These are phyloP conservation scores for Oryza meyeriana DNA, from an alignment of 176 grass and related monocot genomes.

Conservation along the genomic window DNA sequence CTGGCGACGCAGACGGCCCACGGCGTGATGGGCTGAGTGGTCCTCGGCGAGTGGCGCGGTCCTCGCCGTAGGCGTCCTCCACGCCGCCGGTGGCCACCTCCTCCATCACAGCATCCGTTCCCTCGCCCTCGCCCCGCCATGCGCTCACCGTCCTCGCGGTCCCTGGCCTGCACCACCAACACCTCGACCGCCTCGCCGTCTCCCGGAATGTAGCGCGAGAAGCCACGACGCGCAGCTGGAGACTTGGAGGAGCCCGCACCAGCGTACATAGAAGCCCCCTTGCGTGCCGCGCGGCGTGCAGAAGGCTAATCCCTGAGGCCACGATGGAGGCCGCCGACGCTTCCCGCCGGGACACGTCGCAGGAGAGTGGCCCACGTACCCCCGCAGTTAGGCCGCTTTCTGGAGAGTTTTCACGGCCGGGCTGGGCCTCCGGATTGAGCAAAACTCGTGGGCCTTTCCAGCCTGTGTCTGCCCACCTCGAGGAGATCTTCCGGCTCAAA, in stretches of 20 bases:
- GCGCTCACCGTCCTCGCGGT: slow-evolving; percentile 28
- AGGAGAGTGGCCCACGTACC: slow-evolving; percentile 32
- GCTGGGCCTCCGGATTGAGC: background rate
- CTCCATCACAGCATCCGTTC: slow-evolving; percentile 10
- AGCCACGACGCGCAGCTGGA: background rate
- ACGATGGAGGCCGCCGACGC: slow-evolving; percentile 27
- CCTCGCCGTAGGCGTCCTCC: slow-evolving; percentile 60
- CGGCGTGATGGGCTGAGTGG: slow-evolving; percentile 54
- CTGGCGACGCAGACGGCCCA: slow-evolving; percentile 72
- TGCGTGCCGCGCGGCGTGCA: slow-evolving; percentile 20
- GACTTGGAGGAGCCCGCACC: background rate
- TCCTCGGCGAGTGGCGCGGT: slow-evolving; percentile 52
- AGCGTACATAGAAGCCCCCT: slow-evolving; percentile 1
- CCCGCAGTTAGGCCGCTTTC: slow-evolving; percentile 28
- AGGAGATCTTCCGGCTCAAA: background rate
- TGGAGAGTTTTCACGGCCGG: slow-evolving; percentile 3
- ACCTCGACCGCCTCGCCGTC: background rate
- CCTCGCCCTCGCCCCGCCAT: slow-evolving; percentile 37
- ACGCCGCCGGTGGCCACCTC: slow-evolving; percentile 35
- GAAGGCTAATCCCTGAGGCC: too few species aligned
- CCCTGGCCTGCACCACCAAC: background rate
- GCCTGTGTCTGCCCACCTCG: background rate
- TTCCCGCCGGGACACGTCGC: slow-evolving; percentile 38
- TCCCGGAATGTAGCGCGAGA: slow-evolving; percentile 1
- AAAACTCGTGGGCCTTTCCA: background rate